These are phyloP conservation scores for Fusarium succisae DNA, from an alignment of 2,329 filamentous ascomycete species.

Conservation along the genomic window DNA sequence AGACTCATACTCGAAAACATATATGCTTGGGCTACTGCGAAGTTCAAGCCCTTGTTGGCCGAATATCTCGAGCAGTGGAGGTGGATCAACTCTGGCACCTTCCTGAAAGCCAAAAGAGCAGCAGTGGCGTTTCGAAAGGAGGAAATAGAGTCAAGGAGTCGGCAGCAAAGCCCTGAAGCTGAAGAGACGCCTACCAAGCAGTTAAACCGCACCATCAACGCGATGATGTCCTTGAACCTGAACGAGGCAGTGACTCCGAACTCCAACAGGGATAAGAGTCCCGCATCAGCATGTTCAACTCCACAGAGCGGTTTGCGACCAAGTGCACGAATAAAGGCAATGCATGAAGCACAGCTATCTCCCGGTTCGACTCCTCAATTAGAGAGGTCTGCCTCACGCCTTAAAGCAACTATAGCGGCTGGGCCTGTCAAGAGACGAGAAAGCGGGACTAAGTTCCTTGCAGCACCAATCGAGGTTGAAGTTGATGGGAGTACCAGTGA, in stretches of 20 bases:
- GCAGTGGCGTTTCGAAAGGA: not conserved
- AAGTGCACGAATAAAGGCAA: not conserved
- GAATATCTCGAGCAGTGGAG: not conserved
- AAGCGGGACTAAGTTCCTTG: not conserved
- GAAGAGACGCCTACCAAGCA: not conserved
- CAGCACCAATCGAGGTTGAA: not conserved
- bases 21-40: not conserved
- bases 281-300: not conserved
- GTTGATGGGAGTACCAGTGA: not conserved
- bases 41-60: not conserved
- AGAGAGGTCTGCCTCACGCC: not conserved
- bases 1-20: not conserved
- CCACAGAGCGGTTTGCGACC: not conserved
- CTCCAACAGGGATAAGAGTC: not conserved
- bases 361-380: not conserved
- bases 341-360: not conserved
- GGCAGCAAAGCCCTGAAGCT: not conserved
- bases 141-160: not conserved
- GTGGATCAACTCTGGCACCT: rapidly evolving
- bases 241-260: not conserved
- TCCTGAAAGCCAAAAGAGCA: rapidly evolving
- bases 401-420: not conserved
- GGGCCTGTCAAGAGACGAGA: not conserved
- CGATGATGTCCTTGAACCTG: not conserved
- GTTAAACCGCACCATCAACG: not conserved